Conservation (phyloP, 2,329 filamentous ascomycete genomes). For the Alternaria brassicae region DNA sequence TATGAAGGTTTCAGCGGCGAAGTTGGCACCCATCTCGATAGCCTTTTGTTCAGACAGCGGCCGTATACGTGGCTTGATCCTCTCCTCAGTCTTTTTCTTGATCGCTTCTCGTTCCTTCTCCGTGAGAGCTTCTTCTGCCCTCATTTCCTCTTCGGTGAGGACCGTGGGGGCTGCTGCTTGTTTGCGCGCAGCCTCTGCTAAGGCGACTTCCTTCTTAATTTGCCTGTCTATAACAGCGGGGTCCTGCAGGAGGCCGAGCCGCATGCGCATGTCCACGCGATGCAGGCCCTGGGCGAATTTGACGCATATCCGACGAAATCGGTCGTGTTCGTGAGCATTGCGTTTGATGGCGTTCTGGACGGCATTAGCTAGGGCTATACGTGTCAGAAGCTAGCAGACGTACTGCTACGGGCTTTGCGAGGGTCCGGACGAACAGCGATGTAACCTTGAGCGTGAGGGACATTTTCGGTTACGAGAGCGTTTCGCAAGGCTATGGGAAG, state of each 20-base stretch:
- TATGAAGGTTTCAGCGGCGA: constrained; percentile 71
- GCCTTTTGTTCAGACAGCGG: constrained; percentile 72
- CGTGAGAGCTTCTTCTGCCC: constrained; percentile 61
- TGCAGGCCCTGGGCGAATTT: constrained; percentile 69
- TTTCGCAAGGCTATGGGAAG: constrained; percentile 6
- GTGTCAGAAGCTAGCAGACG: constrained; percentile 22
- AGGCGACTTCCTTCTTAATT: constrained; percentile 61
- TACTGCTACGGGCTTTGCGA: constrained; percentile 73
- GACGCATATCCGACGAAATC: constrained; percentile 68
- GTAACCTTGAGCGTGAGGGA: constrained; percentile 72
- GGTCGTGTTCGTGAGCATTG: constrained; percentile 72
- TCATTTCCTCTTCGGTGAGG: constrained; percentile 67
- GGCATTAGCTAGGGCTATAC: constrained; percentile 7
- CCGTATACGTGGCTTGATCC: constrained; percentile 62
- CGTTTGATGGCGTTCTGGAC: constrained; percentile 70
- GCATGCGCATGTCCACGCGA: constrained; percentile 71
- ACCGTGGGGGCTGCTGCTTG: constrained; percentile 63
- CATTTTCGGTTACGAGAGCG: constrained; percentile 53
- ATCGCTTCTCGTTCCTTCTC: constrained; percentile 58
- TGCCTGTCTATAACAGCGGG: constrained; percentile 62
- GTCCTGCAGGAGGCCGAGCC: constrained; percentile 70
- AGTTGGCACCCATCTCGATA: constrained; percentile 73
- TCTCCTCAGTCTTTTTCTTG: constrained; percentile 50
- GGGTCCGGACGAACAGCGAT: constrained; percentile 68
- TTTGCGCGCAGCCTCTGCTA: constrained; percentile 62